A percentile compares a stretch with the other conserved stretches of the same genome.
Conservation (phyloP, 2,329 filamentous ascomycete genomes). For the Stachybotrys echinatus region DNA sequence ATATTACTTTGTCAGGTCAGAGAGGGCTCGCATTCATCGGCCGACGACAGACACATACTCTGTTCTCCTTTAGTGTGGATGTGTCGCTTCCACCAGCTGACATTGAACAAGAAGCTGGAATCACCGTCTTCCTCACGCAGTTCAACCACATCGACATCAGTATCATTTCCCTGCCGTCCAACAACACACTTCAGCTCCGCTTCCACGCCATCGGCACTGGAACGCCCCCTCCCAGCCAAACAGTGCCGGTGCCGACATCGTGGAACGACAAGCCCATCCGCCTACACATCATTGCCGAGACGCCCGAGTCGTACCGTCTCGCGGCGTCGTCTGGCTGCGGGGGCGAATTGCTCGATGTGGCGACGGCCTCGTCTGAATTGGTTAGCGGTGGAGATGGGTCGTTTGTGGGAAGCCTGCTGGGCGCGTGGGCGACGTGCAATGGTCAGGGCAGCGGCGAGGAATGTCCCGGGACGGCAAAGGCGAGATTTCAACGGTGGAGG, state of each 20-base stretch:
- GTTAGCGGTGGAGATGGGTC: slow-evolving; percentile 9
- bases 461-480: background rate
- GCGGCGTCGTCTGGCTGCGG: background rate
- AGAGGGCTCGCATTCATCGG: slow-evolving; percentile 38
- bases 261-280: slow-evolving; percentile 8
- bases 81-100: slow-evolving; percentile 33
- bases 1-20: slow-evolving; percentile 4
- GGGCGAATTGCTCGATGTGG: background rate
- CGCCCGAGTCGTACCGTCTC: slow-evolving; percentile 11
- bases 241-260: slow-evolving; percentile 2
- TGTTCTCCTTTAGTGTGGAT: slow-evolving; percentile 45
- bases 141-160: slow-evolving; percentile 46
- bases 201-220: slow-evolving; percentile 20
- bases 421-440: slow-evolving; percentile 11
- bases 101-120: slow-evolving; percentile 43
- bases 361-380: background rate
- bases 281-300: slow-evolving; percentile 24
- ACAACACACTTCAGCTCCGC: slow-evolving; percentile 2
- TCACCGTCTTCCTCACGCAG: slow-evolving; percentile 48
- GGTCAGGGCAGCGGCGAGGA: slow-evolving; percentile 1
- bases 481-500: background rate
- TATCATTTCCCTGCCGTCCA: slow-evolving; percentile 22
- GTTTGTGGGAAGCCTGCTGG: slow-evolving; percentile 11
- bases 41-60: slow-evolving; percentile 47
- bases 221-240: slow-evolving; percentile 6